These are phyloP conservation scores for Eimeria nieschulzi DNA, from an alignment of 169 alveolate species.

Conservation along the genomic window DNA sequence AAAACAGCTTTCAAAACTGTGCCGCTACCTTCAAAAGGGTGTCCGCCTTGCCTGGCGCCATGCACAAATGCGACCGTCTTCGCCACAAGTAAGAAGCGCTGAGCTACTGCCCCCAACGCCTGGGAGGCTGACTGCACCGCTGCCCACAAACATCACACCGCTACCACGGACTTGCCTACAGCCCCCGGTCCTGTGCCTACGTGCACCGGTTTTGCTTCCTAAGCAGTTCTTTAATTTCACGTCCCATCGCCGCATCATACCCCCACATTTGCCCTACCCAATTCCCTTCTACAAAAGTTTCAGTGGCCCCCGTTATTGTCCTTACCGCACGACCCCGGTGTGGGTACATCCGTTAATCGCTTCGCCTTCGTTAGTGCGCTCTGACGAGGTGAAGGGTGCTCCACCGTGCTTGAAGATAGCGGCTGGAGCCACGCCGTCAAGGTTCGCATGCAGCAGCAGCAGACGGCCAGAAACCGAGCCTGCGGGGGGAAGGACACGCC, in stretches of 20 bases:
- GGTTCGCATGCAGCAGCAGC: conserved; percentile 61
- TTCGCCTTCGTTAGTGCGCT: no score
- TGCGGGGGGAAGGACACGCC: neutral
- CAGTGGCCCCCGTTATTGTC: neutral
- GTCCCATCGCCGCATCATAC: no score
- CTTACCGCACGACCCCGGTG: conserved; percentile 46
- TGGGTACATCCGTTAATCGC: neutral
- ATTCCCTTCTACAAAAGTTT: no score
- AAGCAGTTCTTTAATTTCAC: no score
- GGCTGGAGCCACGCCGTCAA: conserved; percentile 29
- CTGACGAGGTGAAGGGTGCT: neutral
- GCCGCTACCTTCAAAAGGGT: neutral
- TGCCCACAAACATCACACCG: neutral
- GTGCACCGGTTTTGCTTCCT: no score
- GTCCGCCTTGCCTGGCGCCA: conserved; percentile 18
- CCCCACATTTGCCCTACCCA: no score
- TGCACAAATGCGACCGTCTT: conserved; percentile 35
- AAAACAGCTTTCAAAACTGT: no score
- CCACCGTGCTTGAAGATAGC: conserved; percentile 6
- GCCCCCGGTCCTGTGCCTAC: no score
- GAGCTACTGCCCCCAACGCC: neutral
- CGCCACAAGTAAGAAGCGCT: conserved; percentile 37
- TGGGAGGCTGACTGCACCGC: conserved; percentile 4
- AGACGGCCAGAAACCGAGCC: conserved; percentile 60
- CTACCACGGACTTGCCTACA: no score